Evolutionary conservation across 192 early-diverging fungal genomes (phyloP).

Genomic region (Globomyces pollinis-pini): DNA sequence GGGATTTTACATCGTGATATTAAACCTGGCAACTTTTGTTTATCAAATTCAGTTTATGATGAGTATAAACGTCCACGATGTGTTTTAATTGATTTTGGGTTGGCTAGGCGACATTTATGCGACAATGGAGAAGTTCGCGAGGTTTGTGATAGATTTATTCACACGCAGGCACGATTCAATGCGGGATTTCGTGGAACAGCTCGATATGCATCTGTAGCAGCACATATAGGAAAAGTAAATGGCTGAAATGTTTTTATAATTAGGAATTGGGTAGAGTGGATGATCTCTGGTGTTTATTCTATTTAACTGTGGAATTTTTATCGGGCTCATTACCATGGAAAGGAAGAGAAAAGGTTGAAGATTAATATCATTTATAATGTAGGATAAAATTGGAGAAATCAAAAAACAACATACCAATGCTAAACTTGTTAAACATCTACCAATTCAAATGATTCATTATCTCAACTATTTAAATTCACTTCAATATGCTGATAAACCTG

Average conservation of each 20-base stretch:
- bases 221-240: conserved; percentile 28
- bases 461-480: conserved; percentile 22
- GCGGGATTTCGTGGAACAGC: conserved; percentile 55
- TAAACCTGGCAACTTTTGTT: conserved; percentile 43
- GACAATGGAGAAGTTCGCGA: conserved; percentile 26
- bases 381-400: conserved; percentile 34
- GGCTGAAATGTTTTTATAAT: not conserved
- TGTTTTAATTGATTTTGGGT: conserved; percentile 50
- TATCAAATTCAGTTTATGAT: conserved; percentile 13
- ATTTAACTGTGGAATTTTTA: conserved; percentile 44
- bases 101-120: conserved; percentile 29
- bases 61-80: conserved; percentile 13
- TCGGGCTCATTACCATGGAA: conserved; percentile 48
- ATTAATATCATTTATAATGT: not conserved
- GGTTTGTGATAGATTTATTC: too few species aligned
- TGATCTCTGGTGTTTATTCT: conserved; percentile 53
- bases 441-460: conserved; percentile 17
- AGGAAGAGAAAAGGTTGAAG: conserved; percentile 39
- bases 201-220: conserved; percentile 43
- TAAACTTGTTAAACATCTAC: conserved; percentile 18
- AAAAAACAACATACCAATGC: conserved; percentile 18
- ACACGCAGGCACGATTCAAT: conserved; percentile 33
- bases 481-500: conserved; percentile 23
- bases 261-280: conserved; percentile 48
- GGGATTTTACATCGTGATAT: conserved; percentile 52